phyloP scores from a whole-genome alignment of 2,329 filamentous ascomycete genomes.

The Aspergillus viridinutans region DNA sequence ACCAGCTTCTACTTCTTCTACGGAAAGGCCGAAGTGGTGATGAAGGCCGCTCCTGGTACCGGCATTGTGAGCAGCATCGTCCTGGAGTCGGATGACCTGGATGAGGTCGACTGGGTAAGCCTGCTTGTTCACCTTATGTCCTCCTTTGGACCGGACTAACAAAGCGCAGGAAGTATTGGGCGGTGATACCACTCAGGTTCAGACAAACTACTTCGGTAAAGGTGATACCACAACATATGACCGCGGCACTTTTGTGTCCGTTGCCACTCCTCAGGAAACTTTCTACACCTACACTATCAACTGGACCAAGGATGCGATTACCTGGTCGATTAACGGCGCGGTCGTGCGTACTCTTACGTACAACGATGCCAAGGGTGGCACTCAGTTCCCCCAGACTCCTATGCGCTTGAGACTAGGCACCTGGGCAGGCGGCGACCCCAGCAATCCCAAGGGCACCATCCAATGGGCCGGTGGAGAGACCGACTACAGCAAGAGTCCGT shows the following conservation, averaged over 20 bases:
- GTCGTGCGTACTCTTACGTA: slow-evolving; percentile 60
- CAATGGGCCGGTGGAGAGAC: slow-evolving; percentile 68
- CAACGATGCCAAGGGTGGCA: slow-evolving; percentile 54
- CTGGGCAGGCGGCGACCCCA: slow-evolving; percentile 60
- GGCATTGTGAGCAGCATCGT: slow-evolving; percentile 93
- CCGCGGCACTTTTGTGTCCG: slow-evolving; percentile 71
- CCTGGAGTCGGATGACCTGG: slow-evolving; percentile 84
- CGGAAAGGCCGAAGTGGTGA: slow-evolving; percentile 76
- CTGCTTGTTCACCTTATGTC: slow-evolving; percentile 43
- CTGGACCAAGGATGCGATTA: slow-evolving; percentile 61
- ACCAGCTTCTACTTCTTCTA: slow-evolving; percentile 99
- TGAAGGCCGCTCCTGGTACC: slow-evolving; percentile 80
- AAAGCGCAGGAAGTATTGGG: slow-evolving; percentile 34
- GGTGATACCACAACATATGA: slow-evolving; percentile 75
- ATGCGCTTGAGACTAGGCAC: slow-evolving; percentile 67
- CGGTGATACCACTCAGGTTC: slow-evolving; percentile 40
- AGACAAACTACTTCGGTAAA: slow-evolving; percentile 97
- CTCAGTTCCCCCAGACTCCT: slow-evolving; percentile 67
- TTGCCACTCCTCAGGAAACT: slow-evolving; percentile 52
- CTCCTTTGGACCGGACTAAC: neutral
- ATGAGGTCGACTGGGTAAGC: slow-evolving; percentile 97
- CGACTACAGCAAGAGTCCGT: slow-evolving; percentile 63
- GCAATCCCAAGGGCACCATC: slow-evolving; percentile 48
- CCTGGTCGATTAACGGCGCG: slow-evolving; percentile 62
- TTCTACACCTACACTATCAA: slow-evolving; percentile 52